These are phyloP conservation scores for Fragaria iinumae DNA, from an alignment of 306 rosid genomes.

Conservation along the genomic window DNA sequence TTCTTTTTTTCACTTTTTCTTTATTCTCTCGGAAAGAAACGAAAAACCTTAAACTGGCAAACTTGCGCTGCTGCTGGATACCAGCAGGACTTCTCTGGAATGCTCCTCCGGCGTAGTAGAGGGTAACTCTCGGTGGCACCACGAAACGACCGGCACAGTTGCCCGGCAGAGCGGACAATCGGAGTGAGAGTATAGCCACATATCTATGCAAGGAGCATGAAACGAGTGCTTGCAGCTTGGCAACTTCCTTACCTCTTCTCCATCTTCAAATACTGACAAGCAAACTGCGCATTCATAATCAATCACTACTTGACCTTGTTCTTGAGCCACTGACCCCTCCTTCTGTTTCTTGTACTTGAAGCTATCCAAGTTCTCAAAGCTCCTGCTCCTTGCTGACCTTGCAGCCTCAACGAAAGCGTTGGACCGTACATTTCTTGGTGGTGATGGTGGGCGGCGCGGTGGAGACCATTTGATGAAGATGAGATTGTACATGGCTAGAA, in stretches of 20 bases:
- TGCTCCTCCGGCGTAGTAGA: slow-evolving; percentile 24
- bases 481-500: slow-evolving; percentile 66
- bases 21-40: neutral
- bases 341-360: slow-evolving; percentile 70
- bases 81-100: slow-evolving; percentile 32
- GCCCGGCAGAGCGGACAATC: slow-evolving; percentile 93
- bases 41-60: slow-evolving; percentile 13
- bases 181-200: slow-evolving; percentile 88
- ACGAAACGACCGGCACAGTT: slow-evolving; percentile 41
- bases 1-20: neutral
- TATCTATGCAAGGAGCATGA: slow-evolving; percentile 78
- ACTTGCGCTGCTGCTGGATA: neutral
- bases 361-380: slow-evolving; percentile 44
- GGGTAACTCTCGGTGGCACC: slow-evolving; percentile 18
- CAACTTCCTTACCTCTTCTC: slow-evolving; percentile 70
- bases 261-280: slow-evolving; percentile 79
- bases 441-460: slow-evolving; percentile 20
- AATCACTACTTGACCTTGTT: slow-evolving; percentile 4
- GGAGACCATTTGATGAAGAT: slow-evolving; percentile 49
- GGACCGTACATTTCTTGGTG: neutral
- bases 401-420: neutral
- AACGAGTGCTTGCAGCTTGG: slow-evolving; percentile 77
- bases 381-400: slow-evolving; percentile 11
- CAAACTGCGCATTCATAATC: slow-evolving; percentile 68
- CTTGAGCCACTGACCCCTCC: slow-evolving; percentile 7